phyloP scores from a whole-genome alignment of 2,329 filamentous ascomycete genomes.

The Verticillium isaacii region DNA sequence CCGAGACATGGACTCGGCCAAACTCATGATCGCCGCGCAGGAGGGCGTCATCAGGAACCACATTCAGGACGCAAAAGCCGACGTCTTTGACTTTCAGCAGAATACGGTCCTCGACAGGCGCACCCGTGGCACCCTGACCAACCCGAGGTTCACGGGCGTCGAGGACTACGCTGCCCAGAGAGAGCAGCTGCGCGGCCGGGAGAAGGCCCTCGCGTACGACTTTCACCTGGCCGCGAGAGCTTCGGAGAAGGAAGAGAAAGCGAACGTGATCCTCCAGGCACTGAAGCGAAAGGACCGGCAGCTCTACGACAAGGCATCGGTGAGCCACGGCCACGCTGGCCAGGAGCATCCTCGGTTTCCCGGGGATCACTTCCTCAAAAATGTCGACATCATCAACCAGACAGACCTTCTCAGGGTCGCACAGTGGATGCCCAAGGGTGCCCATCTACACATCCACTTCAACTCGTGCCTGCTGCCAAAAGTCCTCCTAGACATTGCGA shows the following conservation, averaged over 20 bases:
- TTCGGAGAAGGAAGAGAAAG: constrained; percentile 27
- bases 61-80: neutral
- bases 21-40: neutral
- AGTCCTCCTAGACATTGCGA: constrained; percentile 51
- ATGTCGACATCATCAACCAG: constrained; percentile 45
- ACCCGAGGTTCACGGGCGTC: neutral
- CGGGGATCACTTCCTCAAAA: constrained; percentile 56
- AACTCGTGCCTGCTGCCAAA: constrained; percentile 65
- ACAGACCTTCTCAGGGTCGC: constrained; percentile 56
- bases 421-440: constrained; percentile 62
- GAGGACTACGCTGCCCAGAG: constrained; percentile 27
- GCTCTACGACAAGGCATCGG: constrained; percentile 28
- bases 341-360: constrained; percentile 40
- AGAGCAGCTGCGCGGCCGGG: constrained; percentile 20
- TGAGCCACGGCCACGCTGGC: constrained; percentile 31
- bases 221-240: constrained; percentile 25
- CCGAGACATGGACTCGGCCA: neutral
- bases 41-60: neutral
- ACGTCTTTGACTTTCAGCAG: neutral
- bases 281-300: constrained; percentile 30
- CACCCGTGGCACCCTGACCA: neutral
- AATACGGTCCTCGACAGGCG: neutral
- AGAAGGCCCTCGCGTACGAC: constrained; percentile 36
- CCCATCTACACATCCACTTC: constrained; percentile 72
- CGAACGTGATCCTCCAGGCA: constrained; percentile 32